Percentiles rank a stretch among this genome's conserved stretches.
Evolutionary conservation across 441 rosid genomes (phyloP).

Genomic region (Pelargonium australe): DNA sequence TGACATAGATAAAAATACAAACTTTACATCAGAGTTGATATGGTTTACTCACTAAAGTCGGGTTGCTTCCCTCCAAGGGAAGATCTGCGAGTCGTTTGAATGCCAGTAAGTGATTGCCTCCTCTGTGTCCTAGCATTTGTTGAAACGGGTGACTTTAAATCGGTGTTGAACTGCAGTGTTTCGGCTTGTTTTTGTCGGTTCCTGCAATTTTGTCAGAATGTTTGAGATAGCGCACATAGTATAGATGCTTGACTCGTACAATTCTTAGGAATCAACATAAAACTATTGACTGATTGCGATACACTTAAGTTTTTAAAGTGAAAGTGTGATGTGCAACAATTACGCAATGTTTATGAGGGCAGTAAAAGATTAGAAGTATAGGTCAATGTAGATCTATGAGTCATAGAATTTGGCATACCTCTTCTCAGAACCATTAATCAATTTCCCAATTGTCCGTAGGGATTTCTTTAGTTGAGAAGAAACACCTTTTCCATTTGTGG

Average conservation of each 20-base stretch:
- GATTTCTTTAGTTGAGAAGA: slow-evolving; percentile 81
- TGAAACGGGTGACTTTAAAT: slow-evolving; percentile 38
- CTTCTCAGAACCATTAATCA: slow-evolving; percentile 81
- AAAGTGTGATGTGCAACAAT: not conserved
- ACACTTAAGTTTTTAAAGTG: not conserved
- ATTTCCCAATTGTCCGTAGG: slow-evolving; percentile 70
- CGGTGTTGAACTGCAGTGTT: slow-evolving; percentile 33
- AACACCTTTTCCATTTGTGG: slow-evolving; percentile 42
- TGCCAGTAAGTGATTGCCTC: slow-evolving; percentile 77
- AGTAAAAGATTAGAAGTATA: not conserved
- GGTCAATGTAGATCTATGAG: not conserved
- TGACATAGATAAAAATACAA: not conserved
- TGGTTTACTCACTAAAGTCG: slow-evolving; percentile 39
- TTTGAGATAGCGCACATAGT: not conserved
- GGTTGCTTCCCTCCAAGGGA: slow-evolving; percentile 66
- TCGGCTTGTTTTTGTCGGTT: slow-evolving; percentile 32
- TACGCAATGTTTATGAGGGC: not conserved
- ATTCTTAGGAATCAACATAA: too few species aligned
- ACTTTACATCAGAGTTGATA: too few species aligned
- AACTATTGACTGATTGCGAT: not conserved
- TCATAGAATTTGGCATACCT: slow-evolving; percentile 34
- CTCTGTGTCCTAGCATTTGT: slow-evolving; percentile 44
- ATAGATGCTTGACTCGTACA: not conserved
- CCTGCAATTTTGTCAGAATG: slow-evolving; percentile 25
- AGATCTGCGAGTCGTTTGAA: slow-evolving; percentile 49